A percentile compares a stretch with the other conserved stretches of the same genome.
These are phyloP conservation scores for Endocladia muricata DNA, from an alignment of 31 red algal genomes.

Conservation along the genomic window DNA sequence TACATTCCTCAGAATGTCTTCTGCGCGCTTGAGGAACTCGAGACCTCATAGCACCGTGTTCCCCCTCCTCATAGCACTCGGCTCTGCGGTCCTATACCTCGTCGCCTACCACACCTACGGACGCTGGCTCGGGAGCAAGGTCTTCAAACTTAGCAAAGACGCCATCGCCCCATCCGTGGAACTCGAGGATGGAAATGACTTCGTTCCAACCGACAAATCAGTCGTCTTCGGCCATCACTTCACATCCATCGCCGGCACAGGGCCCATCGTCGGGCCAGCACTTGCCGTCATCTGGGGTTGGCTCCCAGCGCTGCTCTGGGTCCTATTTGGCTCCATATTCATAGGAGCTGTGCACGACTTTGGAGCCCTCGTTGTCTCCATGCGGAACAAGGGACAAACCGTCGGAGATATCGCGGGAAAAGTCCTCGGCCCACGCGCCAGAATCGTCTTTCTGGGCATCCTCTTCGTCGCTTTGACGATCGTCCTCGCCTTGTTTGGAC, in stretches of 20 bases:
- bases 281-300: not conserved
- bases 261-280: not conserved
- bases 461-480: not conserved
- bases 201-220: not conserved
- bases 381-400: constrained; percentile 3
- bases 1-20: not conserved
- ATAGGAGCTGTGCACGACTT: not conserved
- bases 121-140: not conserved
- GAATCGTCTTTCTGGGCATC: not conserved
- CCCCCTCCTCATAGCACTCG: not conserved
- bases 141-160: not conserved
- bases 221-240: constrained; percentile 1
- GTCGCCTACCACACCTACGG: not conserved
- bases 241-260: not conserved
- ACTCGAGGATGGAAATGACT: not conserved
- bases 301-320: not conserved
- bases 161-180: not conserved
- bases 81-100: not conserved
- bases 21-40: too few species aligned
- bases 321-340: not conserved
- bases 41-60: too few species aligned
- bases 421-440: not conserved
- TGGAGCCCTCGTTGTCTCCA: not conserved
- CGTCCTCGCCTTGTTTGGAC: not conserved
- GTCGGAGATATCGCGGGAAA: not conserved